These are phyloP conservation scores for Catenaria anguillulae DNA, from an alignment of 371 early-diverging fungal genomes.

Conservation along the genomic window DNA sequence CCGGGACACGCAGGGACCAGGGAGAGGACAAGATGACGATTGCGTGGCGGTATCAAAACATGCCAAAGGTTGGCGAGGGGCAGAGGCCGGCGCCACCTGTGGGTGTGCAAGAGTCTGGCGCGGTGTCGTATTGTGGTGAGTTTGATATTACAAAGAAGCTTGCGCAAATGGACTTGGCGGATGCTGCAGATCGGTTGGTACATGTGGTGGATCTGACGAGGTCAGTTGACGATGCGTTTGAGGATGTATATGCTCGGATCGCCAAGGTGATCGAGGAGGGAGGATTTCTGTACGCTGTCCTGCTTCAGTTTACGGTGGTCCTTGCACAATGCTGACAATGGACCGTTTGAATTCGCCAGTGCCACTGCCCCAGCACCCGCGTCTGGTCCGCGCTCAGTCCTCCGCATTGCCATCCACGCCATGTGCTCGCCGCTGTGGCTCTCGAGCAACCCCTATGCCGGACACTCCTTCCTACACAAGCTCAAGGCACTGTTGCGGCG, in stretches of 20 bases:
- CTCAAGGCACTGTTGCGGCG: slow-evolving; percentile 60
- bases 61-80: slow-evolving; percentile 42
- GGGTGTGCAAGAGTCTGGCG: too few relatives aligned
- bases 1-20: slow-evolving; percentile 9
- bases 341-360: too few relatives aligned
- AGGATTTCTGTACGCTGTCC: slow-evolving; percentile 33
- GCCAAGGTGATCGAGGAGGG: slow-evolving; percentile 37
- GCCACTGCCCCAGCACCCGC: slow-evolving; percentile 33
- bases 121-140: slow-evolving; percentile 43
- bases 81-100: too few relatives aligned
- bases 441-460: too few relatives aligned
- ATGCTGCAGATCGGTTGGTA: slow-evolving; percentile 14
- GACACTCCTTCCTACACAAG: slow-evolving; percentile 42
- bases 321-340: too few relatives aligned
- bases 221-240: slow-evolving; percentile 27
- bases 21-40: slow-evolving; percentile 49
- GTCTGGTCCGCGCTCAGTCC: slow-evolving; percentile 31
- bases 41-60: slow-evolving; percentile 81
- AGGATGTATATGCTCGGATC: slow-evolving; percentile 36
- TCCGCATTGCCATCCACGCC: slow-evolving; percentile 62
- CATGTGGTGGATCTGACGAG: not conserved
- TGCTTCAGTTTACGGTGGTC: not conserved
- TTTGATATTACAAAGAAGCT: slow-evolving; percentile 64
- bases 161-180: slow-evolving; percentile 29
- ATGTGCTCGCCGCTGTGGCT: slow-evolving; percentile 61